Evolutionary conservation across 1,139 yeast genomes (phyloP).

Genomic region (Scheffersomyces segobiensis): DNA sequence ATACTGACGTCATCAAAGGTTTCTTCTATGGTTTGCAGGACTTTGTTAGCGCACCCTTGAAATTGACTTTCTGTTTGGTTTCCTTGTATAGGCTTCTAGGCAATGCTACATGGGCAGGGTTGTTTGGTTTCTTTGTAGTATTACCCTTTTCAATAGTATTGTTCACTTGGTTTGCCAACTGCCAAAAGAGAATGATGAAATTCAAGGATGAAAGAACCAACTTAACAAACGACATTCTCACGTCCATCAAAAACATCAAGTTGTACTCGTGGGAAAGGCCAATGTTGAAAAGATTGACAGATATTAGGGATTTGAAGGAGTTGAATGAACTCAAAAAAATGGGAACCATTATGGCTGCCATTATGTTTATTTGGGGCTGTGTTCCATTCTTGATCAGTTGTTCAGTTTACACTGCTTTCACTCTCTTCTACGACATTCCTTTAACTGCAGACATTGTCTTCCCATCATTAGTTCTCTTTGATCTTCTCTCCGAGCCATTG

Average conservation of each 20-base stretch:
- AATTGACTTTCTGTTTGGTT: conserved; percentile 18
- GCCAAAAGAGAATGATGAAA: conserved; percentile 20
- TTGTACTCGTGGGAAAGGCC: conserved; percentile 24
- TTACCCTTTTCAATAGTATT: conserved; percentile 8
- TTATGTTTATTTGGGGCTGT: conserved; percentile 22
- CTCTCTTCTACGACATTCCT: conserved; percentile 15
- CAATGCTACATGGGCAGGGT: conserved; percentile 26
- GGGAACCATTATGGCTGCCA: conserved; percentile 21
- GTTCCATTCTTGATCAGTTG: conserved; percentile 24
- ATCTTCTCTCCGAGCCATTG: conserved; percentile 26
- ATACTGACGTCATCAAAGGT: conserved; percentile 18
- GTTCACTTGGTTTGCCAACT: conserved; percentile 3
- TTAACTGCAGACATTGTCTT: conserved; percentile 24
- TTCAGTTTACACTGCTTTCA: conserved; percentile 19
- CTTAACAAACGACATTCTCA: conserved; percentile 27
- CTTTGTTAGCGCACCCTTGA: conserved; percentile 21
- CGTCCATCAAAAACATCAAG: conserved; percentile 26
- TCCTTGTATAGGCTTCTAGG: conserved; percentile 25
- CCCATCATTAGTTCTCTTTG: conserved; percentile 27
- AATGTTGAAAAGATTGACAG: conserved; percentile 19
- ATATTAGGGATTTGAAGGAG: conserved; percentile 22
- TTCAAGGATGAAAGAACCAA: conserved; percentile 27
- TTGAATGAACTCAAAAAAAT: conserved; percentile 15
- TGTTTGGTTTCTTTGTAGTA: conserved; percentile 18
- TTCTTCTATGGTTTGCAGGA: conserved; percentile 19